A percentile compares a stretch with the other conserved stretches of the same genome.
These are phyloP conservation scores for Rhynchosporium agropyri DNA, from an alignment of 2,329 filamentous ascomycete species.

Conservation along the genomic window DNA sequence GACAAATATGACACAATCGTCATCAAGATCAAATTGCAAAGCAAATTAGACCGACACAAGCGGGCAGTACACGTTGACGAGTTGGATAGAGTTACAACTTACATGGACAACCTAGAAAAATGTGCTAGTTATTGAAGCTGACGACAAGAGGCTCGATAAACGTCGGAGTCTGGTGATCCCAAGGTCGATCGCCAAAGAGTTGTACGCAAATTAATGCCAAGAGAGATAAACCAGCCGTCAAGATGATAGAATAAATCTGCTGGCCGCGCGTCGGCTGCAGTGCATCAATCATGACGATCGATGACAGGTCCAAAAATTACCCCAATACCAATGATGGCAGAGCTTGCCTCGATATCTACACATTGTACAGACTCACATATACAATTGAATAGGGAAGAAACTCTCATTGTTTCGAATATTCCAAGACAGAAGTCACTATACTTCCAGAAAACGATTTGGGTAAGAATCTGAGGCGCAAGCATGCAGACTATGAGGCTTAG, in stretches of 20 bases:
- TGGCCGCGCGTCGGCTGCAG: conserved; percentile 5
- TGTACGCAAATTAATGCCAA: conserved; percentile 16
- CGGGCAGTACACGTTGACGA: conserved; percentile 19
- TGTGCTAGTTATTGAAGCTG: conserved; percentile 24
- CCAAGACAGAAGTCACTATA: conserved; percentile 15
- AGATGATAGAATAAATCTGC: conserved; percentile 23
- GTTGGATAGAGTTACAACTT: conserved; percentile 15
- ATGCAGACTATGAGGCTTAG: neutral
- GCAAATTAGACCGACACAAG: conserved; percentile 20
- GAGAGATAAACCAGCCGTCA: conserved; percentile 15
- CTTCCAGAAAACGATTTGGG: neutral
- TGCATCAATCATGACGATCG: neutral
- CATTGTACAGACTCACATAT: conserved; percentile 7
- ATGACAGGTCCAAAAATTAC: conserved; percentile 1
- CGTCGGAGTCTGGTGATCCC: conserved; percentile 9
- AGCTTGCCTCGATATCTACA: conserved; percentile 17
- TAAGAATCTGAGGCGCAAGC: neutral
- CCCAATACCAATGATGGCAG: conserved; percentile 20
- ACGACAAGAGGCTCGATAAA: conserved; percentile 21
- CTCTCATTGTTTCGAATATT: conserved; percentile 14
- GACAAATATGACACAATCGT: conserved; percentile 22
- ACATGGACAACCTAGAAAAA: conserved; percentile 22
- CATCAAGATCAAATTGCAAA: conserved; percentile 24
- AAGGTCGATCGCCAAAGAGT: conserved; percentile 18
- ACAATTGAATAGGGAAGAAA: conserved; percentile 18